Conservation (phyloP, 352 stramenopile species). For the Phytophthora tubulina region DNA sequence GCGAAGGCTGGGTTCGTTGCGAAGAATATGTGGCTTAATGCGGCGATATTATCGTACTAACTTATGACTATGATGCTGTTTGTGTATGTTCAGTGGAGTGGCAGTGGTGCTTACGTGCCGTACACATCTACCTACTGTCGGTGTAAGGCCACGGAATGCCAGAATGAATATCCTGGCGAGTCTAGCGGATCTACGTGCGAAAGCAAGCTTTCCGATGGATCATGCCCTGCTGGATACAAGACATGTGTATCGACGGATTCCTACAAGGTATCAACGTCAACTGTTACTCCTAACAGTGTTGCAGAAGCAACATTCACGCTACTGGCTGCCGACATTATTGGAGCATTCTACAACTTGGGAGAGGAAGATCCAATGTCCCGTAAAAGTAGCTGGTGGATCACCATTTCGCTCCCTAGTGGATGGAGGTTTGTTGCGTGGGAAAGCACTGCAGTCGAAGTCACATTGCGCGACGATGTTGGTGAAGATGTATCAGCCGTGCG, state of each 20-base stretch:
- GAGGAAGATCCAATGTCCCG: conserved; percentile 55
- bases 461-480: conserved; percentile 42
- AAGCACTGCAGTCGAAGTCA: conserved; percentile 64
- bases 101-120: conserved; percentile 32
- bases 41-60: background rate
- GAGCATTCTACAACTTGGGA: conserved; percentile 75
- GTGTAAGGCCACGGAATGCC: conserved; percentile 73
- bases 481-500: conserved; percentile 30
- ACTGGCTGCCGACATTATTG: conserved; percentile 76
- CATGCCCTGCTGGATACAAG: conserved; percentile 68
- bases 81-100: conserved; percentile 23
- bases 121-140: conserved; percentile 79
- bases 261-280: conserved; percentile 74
- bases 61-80: conserved; percentile 16
- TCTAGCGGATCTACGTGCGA: conserved; percentile 56
- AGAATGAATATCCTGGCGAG: conserved; percentile 69
- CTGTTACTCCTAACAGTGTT: conserved; percentile 70
- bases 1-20: conserved; percentile 30
- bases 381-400: conserved; percentile 78
- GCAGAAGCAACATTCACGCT: conserved; percentile 74
- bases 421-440: conserved; percentile 82
- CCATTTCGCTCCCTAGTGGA: conserved; percentile 62
- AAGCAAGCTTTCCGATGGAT: conserved; percentile 52
- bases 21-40: background rate
- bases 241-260: conserved; percentile 76